Evolutionary conservation across 139 green algal species (phyloP), one percentile per base, ranked within the genome.

Genomic region (Coelastrella sp.): DNA sequence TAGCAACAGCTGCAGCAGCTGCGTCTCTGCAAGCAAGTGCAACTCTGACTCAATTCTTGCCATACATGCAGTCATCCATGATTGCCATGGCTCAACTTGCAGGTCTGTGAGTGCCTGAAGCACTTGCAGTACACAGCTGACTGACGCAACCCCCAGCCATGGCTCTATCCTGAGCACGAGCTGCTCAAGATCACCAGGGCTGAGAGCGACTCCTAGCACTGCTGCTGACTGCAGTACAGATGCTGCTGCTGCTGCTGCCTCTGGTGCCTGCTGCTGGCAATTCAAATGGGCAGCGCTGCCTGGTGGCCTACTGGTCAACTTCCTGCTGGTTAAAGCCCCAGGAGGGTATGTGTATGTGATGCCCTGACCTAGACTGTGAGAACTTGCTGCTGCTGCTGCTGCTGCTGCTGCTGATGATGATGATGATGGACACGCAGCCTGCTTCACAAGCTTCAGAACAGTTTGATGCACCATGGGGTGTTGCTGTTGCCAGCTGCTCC

Each of bases 1-100:
- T 6, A 35, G 35, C 51, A 69, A 32, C 53, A 82, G 35, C 75
- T 82, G 75, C 53, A 82, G 53, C 53, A 82, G 35, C 75, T 69
- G 53, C 53, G 37, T 7, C n/a, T 35, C 35, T 34, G 11, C 8
- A 19, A 82, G 53, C 53, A 27, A 25, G 13, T 69, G 75, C 34
- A 82, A 1, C 6, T 43, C 35, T 69, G 53, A 41, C 25, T 37
- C 75, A 21, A 71, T 27, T 13, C 9, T 40, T 23, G 3, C 43
- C 23, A 59, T 71, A 9, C 21, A 50, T 25, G 21, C 4, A 21
- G 17, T 13, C 9, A 82, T 21, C 75, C 75, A 82, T 34, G 25
- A 38, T 11, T 40, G 5, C 75, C 75, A 82, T 4, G 75, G 75
- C 51, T 82, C 75, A 5, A 82, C 35, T 32, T 41, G 34, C 35